Evolutionary conservation across 2,329 filamentous ascomycete species (phyloP).

Genomic region (Botrytis paeoniae): DNA sequence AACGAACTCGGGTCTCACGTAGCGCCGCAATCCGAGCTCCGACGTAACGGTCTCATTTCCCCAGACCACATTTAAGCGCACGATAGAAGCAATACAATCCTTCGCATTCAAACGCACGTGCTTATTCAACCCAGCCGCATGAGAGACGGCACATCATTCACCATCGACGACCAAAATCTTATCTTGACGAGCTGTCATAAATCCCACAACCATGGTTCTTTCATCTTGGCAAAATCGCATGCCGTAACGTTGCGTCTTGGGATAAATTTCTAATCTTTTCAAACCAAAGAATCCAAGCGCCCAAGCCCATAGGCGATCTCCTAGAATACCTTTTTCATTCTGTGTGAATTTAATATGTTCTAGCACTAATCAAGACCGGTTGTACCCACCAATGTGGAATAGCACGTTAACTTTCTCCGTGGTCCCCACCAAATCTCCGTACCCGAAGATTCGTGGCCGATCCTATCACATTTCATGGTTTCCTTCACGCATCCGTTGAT

Average conservation of each 20-base stretch:
- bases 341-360: background rate
- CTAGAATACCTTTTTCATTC: background rate
- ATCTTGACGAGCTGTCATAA: background rate
- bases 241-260: background rate
- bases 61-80: background rate
- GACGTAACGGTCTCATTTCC: background rate
- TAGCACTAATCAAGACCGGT: background rate
- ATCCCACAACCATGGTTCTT: background rate
- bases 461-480: background rate
- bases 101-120: background rate
- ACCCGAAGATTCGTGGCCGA: background rate
- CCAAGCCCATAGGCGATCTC: background rate
- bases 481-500: background rate
- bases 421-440: slow-evolving; percentile 1
- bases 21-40: background rate
- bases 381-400: background rate
- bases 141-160: background rate
- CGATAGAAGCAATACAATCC: background rate
- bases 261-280: background rate
- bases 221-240: background rate
- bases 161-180: background rate
- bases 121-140: background rate
- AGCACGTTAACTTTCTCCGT: background rate
- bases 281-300: background rate
- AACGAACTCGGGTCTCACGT: background rate